Conservation (phyloP, 768 basidiomycete species). For the Phlebiopsis flavidoalba region DNA sequence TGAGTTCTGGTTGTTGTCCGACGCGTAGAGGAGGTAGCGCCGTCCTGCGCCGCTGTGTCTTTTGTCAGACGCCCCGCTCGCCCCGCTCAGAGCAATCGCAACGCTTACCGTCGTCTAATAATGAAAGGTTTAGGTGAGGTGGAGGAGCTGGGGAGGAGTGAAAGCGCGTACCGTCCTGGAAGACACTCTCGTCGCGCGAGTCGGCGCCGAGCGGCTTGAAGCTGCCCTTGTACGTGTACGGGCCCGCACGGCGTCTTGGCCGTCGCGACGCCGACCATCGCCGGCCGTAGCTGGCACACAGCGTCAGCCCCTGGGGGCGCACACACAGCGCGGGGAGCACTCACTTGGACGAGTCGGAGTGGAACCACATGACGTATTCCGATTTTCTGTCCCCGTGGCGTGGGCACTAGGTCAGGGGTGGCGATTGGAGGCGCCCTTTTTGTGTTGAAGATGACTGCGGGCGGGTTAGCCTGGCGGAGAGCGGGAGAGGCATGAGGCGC, state of each 20-base stretch:
- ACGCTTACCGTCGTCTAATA: slow-evolving; percentile 9
- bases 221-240: slow-evolving; percentile 50
- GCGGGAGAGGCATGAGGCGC: background rate
- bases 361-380: slow-evolving; percentile 72
- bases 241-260: slow-evolving; percentile 53
- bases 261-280: slow-evolving; percentile 57
- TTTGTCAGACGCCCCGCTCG: background rate
- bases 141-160: background rate
- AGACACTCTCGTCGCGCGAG: slow-evolving; percentile 55
- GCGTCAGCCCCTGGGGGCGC: background rate
- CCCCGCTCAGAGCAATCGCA: background rate
- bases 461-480: background rate
- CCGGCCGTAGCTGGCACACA: slow-evolving; percentile 49
- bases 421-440: slow-evolving; percentile 25
- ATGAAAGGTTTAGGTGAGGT: slow-evolving; percentile 2
- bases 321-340: slow-evolving; percentile 4
- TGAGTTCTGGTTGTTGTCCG: slow-evolving; percentile 66
- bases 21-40: slow-evolving; percentile 60
- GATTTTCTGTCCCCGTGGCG: slow-evolving; percentile 8
- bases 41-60: slow-evolving; percentile 33
- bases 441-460: slow-evolving; percentile 49
- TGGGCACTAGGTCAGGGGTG: too few relatives aligned
- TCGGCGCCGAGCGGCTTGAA: slow-evolving; percentile 54
- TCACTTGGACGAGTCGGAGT: slow-evolving; percentile 58
- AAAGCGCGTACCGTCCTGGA: slow-evolving; percentile 48